Percentiles rank a stretch among this genome's conserved stretches.
Evolutionary conservation across 768 basidiomycete genomes (phyloP).

Genomic region (Mycena alexandri): DNA sequence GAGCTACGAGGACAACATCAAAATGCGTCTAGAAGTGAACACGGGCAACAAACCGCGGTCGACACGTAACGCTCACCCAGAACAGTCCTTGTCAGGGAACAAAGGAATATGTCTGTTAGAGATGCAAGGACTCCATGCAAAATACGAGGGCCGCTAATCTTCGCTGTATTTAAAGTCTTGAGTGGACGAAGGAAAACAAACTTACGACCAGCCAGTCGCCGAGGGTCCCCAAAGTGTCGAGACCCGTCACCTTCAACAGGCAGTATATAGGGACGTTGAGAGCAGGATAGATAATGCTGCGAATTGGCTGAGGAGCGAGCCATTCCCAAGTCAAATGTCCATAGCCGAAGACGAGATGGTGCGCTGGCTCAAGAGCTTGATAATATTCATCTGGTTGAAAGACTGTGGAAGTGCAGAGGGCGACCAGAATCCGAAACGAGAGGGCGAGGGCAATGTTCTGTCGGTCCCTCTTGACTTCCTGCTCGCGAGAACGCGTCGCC

Average conservation of each 20-base stretch:
- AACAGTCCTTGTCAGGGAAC: slow-evolving; percentile 67
- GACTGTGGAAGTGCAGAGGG: slow-evolving; percentile 82
- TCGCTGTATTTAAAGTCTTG: slow-evolving; percentile 10
- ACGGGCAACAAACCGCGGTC: slow-evolving; percentile 68
- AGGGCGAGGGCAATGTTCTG: slow-evolving; percentile 46
- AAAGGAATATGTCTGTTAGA: slow-evolving; percentile 82
- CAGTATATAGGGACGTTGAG: slow-evolving; percentile 86
- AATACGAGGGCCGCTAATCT: slow-evolving; percentile 83
- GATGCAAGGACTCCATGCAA: slow-evolving; percentile 85
- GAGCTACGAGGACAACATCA: slow-evolving; percentile 58
- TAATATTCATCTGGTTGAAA: slow-evolving; percentile 99
- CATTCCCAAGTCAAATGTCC: slow-evolving; percentile 98
- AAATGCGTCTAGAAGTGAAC: neutral
- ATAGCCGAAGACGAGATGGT: slow-evolving; percentile 90
- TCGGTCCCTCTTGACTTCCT: too few relatives aligned
- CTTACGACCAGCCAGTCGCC: slow-evolving; percentile 74
- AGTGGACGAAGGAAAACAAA: slow-evolving; percentile 37
- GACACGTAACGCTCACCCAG: slow-evolving; percentile 70
- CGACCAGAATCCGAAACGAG: slow-evolving; percentile 67
- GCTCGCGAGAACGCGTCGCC: slow-evolving; percentile 34
- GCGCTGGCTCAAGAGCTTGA: slow-evolving; percentile 94
- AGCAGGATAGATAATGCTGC: slow-evolving; percentile 85
- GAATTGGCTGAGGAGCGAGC: slow-evolving; percentile 75
- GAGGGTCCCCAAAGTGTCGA: slow-evolving; percentile 58
- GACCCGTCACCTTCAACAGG: slow-evolving; percentile 65